These are phyloP conservation scores for Deuterostichococcus epilithicus DNA, from an alignment of 139 green algal genomes.

Conservation along the genomic window DNA sequence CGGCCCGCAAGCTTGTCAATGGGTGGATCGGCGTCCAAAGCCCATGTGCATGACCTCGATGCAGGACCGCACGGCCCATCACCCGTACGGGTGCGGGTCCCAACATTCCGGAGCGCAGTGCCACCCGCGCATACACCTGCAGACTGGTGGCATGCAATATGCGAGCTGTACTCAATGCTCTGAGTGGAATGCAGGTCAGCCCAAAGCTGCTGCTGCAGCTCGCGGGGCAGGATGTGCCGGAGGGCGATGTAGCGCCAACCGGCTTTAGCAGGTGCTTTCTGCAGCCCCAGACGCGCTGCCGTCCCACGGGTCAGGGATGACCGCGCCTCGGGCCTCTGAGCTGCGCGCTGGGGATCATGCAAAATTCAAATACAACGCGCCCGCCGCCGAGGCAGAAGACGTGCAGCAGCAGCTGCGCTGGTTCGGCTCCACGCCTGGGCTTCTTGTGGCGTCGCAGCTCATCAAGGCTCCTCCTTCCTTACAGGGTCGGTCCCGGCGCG, in stretches of 20 bases:
- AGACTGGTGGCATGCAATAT: neutral
- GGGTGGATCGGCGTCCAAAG: no score
- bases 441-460: neutral
- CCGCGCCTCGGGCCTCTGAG: neutral
- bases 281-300: neutral
- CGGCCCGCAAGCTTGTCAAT: no score
- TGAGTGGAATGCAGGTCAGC: conserved; percentile 17
- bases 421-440: neutral
- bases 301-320: neutral
- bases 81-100: no score
- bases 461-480: neutral
- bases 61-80: no score
- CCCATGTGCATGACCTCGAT: no score
- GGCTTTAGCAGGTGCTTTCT: neutral
- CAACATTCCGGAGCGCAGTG: no score
- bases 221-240: conserved; percentile 1
- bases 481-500: neutral
- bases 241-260: no score
- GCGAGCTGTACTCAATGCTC: no score
- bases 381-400: neutral
- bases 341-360: neutral
- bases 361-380: neutral
- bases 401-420: neutral
- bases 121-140: neutral
- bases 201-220: conserved; percentile 19